phyloP scores from a whole-genome alignment of 768 basidiomycete species.

The Pisolithus orientalis region DNA sequence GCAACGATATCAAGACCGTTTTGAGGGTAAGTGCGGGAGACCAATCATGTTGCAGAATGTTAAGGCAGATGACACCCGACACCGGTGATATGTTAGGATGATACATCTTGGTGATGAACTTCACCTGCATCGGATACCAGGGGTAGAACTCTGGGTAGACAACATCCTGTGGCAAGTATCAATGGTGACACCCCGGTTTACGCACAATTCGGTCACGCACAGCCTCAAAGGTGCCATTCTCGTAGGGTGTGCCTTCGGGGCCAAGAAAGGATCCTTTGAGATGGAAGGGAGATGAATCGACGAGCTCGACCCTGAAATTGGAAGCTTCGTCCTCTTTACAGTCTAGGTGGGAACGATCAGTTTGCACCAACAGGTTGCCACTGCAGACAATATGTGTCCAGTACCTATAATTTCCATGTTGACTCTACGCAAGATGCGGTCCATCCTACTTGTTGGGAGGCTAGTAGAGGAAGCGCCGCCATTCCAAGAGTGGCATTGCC shows the following conservation, averaged over 20 bases:
- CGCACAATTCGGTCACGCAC: constrained; percentile 41
- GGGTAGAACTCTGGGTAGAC: constrained; percentile 87
- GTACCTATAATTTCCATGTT: constrained; percentile 89
- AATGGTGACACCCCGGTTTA: neutral
- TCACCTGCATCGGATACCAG: constrained; percentile 96
- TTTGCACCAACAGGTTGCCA: constrained; percentile 2
- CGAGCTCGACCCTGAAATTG: constrained; percentile 76
- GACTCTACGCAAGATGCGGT: constrained; percentile 57
- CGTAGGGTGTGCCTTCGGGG: constrained; percentile 89
- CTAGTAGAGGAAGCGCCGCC: too few relatives aligned
- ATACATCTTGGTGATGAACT: constrained; percentile 94
- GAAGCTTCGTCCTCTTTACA: constrained; percentile 94
- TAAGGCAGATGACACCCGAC: constrained; percentile 91
- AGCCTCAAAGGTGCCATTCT: constrained; percentile 87
- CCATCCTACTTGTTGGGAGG: too few relatives aligned
- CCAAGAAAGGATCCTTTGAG: constrained; percentile 88
- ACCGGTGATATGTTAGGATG: constrained; percentile 94
- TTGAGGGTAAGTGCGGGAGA: constrained; percentile 93
- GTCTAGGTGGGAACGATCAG: constrained; percentile 40
- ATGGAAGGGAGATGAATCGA: constrained; percentile 88
- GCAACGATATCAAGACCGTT: constrained; percentile 90
- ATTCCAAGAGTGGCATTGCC: too few relatives aligned
- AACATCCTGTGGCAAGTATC: constrained; percentile 60
- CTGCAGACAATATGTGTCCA: constrained; percentile 8
- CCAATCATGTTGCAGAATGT: constrained; percentile 83